These are phyloP conservation scores for Sarocladiaceae sp. DNA, from an alignment of 2,329 filamentous ascomycete species.

Conservation along the genomic window DNA sequence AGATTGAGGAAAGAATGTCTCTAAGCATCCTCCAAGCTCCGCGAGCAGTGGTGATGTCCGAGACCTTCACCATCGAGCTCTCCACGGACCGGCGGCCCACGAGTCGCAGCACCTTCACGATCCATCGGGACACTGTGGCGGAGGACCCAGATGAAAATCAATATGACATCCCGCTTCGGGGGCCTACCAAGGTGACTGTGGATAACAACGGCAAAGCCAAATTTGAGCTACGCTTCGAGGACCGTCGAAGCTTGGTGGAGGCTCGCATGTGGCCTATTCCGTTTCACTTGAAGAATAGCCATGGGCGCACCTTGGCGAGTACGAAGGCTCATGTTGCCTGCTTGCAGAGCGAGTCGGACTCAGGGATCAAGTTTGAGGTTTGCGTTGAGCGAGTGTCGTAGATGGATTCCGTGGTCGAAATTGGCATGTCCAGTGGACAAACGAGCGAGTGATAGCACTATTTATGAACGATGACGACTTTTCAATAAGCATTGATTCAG, in stretches of 20 bases:
- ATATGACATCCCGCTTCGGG: neutral
- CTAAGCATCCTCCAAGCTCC: neutral
- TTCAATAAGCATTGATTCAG: too few species aligned
- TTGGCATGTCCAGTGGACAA: too few species aligned
- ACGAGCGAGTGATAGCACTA: too few species aligned
- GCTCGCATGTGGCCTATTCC: slow-evolving; percentile 2
- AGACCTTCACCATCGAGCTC: neutral
- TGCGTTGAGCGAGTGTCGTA: neutral
- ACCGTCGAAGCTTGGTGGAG: neutral
- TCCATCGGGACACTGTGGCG: neutral
- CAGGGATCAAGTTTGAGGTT: too few species aligned
- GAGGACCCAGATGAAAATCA: neutral
- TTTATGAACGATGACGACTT: too few species aligned
- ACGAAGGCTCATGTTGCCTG: neutral
- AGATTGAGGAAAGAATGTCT: neutral
- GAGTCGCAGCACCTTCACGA: neutral
- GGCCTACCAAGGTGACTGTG: slow-evolving; percentile 1
- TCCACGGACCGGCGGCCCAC: neutral
- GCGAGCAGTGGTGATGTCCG: neutral
- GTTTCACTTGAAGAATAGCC: slow-evolving; percentile 2
- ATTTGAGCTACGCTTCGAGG: neutral
- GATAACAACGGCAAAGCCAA: neutral
- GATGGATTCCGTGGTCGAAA: too few species aligned
- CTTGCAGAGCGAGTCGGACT: too few species aligned
- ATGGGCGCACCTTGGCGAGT: neutral